These are phyloP conservation scores for Glebionis coronaria DNA, from an alignment of 129 eudicot species.

Conservation along the genomic window DNA sequence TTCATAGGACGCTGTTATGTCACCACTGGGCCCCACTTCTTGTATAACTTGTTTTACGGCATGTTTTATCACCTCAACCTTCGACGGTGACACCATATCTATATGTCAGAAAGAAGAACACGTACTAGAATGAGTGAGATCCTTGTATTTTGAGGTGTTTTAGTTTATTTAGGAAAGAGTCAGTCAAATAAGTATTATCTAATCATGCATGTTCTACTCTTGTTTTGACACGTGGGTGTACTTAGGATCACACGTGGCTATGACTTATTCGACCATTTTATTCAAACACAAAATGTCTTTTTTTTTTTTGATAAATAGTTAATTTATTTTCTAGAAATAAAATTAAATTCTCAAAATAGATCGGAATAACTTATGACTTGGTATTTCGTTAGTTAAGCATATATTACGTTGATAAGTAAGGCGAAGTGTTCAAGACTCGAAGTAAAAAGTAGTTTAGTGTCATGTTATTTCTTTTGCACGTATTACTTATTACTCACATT, in stretches of 20 bases:
- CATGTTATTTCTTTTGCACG: too few species aligned
- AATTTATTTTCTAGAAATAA: too few species aligned
- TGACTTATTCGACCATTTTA: too few species aligned
- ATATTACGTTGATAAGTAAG: too few species aligned
- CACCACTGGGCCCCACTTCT: not conserved
- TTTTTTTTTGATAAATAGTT: too few species aligned
- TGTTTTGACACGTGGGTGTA: constrained; percentile 18
- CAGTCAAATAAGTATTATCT: not conserved
- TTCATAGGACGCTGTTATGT: not conserved
- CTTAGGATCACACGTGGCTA: constrained; percentile 5
- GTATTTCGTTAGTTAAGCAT: too few species aligned
- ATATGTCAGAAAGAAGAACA: not conserved
- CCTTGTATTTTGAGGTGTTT: not conserved
- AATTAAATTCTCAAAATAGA: too few species aligned
- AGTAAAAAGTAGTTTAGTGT: too few species aligned
- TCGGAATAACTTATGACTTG: too few species aligned
- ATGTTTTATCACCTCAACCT: constrained; percentile 24
- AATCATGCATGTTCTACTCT: not conserved
- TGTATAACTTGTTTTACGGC: constrained; percentile 23
- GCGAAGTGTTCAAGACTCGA: too few species aligned
- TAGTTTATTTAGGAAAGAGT: not conserved
- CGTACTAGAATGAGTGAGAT: not conserved
- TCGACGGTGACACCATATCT: constrained; percentile 15
- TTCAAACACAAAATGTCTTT: too few species aligned
- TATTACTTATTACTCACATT: too few species aligned